Evolutionary conservation across 75 land plant genomes (phyloP), one percentile per base, ranked within the genome.

Genomic region (Adiantum capillusveneris): DNA sequence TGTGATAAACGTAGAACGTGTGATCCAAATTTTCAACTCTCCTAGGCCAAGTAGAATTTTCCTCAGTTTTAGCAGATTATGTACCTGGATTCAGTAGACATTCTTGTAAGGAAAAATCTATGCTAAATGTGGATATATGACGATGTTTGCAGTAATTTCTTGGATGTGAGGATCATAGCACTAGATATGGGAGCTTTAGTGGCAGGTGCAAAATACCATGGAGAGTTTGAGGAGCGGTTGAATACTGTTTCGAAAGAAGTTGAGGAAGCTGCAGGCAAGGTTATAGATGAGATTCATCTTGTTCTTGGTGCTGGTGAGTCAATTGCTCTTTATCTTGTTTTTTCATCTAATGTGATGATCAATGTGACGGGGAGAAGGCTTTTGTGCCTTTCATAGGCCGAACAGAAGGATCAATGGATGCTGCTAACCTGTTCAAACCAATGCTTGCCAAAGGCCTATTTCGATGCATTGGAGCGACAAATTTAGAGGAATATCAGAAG

Each of bases 391-490:
- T 26, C 7, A n/a, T 42, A 71, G 72, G 71, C 17, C 72, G 65
- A 12, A 50, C 66, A 16, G 71, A 67, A 55, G 71, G 71, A 27
- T 67, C 71, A 1, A 67, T 74, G 76, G 76, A 67, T 67, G 76
- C 72, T 30, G 76, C 66, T 22, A 74, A 74, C 46, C 65, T 62
- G 18, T 67, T 74, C 48, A 74, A 74, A 44, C 76, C 76, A 44
- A 74, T 74, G 76, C 72, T 74, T 16, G 76, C 65, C 0, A 56
- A 72, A 41, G 76, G 76, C 30, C 70, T 59, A 53, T 64, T 74
- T 9, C 49, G 76, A 12, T 74, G 76, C 60, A 74, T 74, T 56
- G 76, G 76, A 29, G 76, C 76, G 6, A 74, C 76, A 11, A 74
- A 72, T 6, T 65, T 67, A 14, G 76, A 59, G 1, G 76, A 74